A percentile compares a stretch with the other conserved stretches of the same genome.
phyloP scores from a whole-genome alignment of 768 basidiomycete genomes.

The Psilocybe tampanensis region DNA sequence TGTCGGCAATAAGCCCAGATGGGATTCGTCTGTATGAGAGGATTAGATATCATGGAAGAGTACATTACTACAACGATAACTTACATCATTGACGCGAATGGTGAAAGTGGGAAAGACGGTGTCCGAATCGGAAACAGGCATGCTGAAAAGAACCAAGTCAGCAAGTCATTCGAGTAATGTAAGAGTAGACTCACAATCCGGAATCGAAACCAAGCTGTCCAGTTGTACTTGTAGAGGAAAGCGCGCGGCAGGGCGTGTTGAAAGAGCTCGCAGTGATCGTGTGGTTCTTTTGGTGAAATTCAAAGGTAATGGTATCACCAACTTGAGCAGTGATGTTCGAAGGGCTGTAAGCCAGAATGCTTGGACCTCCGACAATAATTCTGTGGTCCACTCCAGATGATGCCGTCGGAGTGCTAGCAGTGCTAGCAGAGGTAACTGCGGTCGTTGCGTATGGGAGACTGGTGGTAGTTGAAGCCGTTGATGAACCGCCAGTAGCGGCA shows the following conservation, averaged over 20 bases:
- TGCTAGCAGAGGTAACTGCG: constrained; percentile 19
- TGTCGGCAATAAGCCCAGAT: constrained; percentile 62
- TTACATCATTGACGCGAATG: constrained; percentile 54
- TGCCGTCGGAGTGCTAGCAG: constrained; percentile 25
- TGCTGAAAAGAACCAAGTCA: constrained; percentile 31
- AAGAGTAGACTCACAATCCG: constrained; percentile 38
- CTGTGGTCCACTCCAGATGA: constrained; percentile 32
- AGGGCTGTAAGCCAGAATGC: constrained; percentile 40
- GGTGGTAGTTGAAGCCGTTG: constrained; percentile 20
- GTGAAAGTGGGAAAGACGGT: constrained; percentile 54
- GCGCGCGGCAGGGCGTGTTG: constrained; percentile 41
- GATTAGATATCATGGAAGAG: constrained; percentile 2
- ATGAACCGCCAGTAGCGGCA: constrained; percentile 40
- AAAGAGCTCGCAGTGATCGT: constrained; percentile 46
- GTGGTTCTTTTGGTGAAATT: constrained; percentile 53
- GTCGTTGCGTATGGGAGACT: constrained; percentile 29
- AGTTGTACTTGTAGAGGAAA: constrained; percentile 44
- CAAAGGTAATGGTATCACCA: constrained; percentile 52
- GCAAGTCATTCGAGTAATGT: not conserved
- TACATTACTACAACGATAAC: constrained; percentile 12
- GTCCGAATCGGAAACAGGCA: constrained; percentile 45
- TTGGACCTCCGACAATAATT: constrained; percentile 45
- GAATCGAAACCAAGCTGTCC: constrained; percentile 48
- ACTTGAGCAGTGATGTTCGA: constrained; percentile 46
- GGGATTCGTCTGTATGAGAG: constrained; percentile 42